Evolutionary conservation across 768 basidiomycete species (phyloP), one percentile per base, ranked within the genome.

Genomic region (Suillus clintonianus): DNA sequence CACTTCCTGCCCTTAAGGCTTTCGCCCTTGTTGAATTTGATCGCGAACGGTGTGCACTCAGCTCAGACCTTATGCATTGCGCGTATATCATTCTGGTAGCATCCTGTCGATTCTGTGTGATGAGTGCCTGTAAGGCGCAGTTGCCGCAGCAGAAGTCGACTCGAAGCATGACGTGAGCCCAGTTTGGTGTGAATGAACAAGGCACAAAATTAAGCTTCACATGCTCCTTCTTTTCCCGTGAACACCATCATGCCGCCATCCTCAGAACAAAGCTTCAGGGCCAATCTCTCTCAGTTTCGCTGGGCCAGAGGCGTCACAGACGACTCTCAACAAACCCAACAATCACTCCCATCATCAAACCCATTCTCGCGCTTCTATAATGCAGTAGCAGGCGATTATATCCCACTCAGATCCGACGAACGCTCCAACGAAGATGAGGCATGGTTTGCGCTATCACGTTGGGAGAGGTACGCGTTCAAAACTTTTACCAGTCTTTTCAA

Each of bases 351-450:
- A 24, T 70, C 78, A 7, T 66, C 72, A 1, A 91, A 91, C 71
- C 88, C 92, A 4, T 95, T 98, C 74, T 86, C 91, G 14, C 84
- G 94, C 34, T 93, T 96, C 74, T 97, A 96, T 79, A 91, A 87
- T 62, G 86, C 91, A 19, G 82, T 98, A 57, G 91, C 91, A 10
- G 89, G 89, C 14, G 88, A 90, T 66, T 97, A 97, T 71, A 88
- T 99, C 55, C 97, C 97, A 0, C 79, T 98, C 64, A 83, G 94
- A 45, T 91, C 90, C 3, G 86, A 73, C 65, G 94, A 94, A 68
- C 83, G 87, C 50, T 90, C 90, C 36, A 95, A 94, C 75, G 96
- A 99, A 74, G 97, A 99, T 69, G 95, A 98, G 72, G 96, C 97
- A 3, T 97, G 91, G 84, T 94, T 97, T 77, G 90, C 92, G 48